Evolutionary conservation across 305 asterid genomes (phyloP).

Genomic region (Fraxinus paxiana): DNA sequence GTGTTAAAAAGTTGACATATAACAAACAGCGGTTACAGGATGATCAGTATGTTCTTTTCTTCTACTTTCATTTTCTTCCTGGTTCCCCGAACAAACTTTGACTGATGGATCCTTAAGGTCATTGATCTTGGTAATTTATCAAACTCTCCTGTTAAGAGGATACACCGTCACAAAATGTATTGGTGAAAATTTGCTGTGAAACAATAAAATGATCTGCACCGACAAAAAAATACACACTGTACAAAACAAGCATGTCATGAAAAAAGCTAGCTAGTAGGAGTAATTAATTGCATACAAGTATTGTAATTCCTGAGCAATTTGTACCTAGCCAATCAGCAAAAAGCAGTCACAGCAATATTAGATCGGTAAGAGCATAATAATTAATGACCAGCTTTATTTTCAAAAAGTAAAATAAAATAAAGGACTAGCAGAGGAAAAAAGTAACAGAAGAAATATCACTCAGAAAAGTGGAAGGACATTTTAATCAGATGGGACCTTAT

Average conservation of each 20-base stretch:
- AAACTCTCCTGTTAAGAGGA: conserved; percentile 52
- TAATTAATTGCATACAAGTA: background rate
- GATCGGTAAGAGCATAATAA: background rate
- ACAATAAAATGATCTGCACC: background rate
- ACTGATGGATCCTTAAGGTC: conserved; percentile 17
- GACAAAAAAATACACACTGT: background rate
- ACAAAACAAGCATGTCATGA: background rate
- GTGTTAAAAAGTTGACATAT: conserved; percentile 7
- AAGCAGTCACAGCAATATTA: background rate
- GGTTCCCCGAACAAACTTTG: conserved; percentile 8
- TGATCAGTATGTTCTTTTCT: conserved; percentile 13
- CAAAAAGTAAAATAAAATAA: background rate
- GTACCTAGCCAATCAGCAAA: background rate
- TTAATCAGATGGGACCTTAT: background rate
- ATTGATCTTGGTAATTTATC: conserved; percentile 30
- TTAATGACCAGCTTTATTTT: background rate
- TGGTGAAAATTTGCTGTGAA: background rate
- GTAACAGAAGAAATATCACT: background rate
- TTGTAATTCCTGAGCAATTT: background rate
- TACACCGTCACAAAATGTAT: background rate
- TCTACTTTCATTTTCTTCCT: conserved; percentile 9
- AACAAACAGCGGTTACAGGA: background rate
- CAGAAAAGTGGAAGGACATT: background rate
- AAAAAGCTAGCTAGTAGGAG: background rate
- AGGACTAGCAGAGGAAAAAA: background rate